Evolutionary conservation across 805 yeast species (phyloP).

Genomic region (Candida namnaoensis): DNA sequence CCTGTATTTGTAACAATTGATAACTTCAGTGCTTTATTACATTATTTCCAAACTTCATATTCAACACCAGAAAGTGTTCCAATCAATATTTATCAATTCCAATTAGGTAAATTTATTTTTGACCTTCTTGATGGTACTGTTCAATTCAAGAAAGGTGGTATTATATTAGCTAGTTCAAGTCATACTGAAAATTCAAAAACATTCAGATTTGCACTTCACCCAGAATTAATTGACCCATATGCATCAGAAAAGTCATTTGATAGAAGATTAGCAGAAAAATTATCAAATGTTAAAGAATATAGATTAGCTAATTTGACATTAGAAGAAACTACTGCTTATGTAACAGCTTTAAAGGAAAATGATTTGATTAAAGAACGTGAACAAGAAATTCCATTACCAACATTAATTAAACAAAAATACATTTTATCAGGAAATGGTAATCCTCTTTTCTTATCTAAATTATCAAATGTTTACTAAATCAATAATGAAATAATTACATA

Average conservation of each 20-base stretch:
- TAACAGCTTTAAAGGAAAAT: constrained; percentile 30
- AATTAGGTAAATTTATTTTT: constrained; percentile 50
- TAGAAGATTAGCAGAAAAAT: constrained; percentile 37
- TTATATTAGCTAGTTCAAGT: constrained; percentile 56
- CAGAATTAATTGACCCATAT: constrained; percentile 47
- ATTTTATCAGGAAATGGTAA: constrained; percentile 59
- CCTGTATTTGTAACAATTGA: constrained; percentile 71
- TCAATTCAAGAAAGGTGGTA: constrained; percentile 51
- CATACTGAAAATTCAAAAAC: constrained; percentile 44
- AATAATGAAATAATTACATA: constrained; percentile 13
- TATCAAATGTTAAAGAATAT: constrained; percentile 29
- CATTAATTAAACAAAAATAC: constrained; percentile 38
- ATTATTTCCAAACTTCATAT: constrained; percentile 49
- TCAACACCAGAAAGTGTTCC: constrained; percentile 44
- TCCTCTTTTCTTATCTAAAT: constrained; percentile 29
- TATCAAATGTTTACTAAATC: constrained; percentile 21
- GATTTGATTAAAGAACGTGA: constrained; percentile 30
- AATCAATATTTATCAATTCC: constrained; percentile 54
- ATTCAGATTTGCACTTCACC: constrained; percentile 49
- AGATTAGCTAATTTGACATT: constrained; percentile 33
- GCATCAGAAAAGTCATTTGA: constrained; percentile 41
- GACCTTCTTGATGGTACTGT: constrained; percentile 44
- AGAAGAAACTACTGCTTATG: constrained; percentile 33
- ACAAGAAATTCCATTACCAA: constrained; percentile 22
- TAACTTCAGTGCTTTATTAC: constrained; percentile 56